Evolutionary conservation across 148 eudicot genomes (phyloP).

Genomic region (Nepenthes gracilis): DNA sequence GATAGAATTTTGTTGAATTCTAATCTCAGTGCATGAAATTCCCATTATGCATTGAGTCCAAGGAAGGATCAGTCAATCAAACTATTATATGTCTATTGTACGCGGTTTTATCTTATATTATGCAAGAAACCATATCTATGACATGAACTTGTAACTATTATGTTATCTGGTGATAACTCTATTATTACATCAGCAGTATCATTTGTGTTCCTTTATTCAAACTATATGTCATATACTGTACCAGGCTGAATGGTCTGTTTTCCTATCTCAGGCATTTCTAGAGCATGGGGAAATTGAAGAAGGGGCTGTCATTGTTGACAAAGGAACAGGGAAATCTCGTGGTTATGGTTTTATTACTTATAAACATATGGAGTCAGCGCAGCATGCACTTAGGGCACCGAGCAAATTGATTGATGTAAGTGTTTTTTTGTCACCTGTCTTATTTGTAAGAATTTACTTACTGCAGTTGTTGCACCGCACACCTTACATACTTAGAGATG

Average conservation of each 20-base stretch:
- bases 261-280: constrained; percentile 32
- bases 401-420: constrained; percentile 61
- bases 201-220: not conserved
- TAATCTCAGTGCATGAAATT: too few species aligned
- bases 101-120: too few species aligned
- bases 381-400: constrained; percentile 38
- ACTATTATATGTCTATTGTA: too few species aligned
- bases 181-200: too few species aligned
- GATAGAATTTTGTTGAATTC: not conserved
- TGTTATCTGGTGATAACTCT: too few species aligned
- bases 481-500: too few species aligned
- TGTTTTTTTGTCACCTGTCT: not conserved
- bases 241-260: not conserved
- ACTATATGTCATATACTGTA: not conserved
- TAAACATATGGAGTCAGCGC: constrained; percentile 52
- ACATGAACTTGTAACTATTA: too few species aligned
- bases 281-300: constrained; percentile 68
- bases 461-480: too few species aligned
- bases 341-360: constrained; percentile 67
- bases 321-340: constrained; percentile 53
- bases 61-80: too few species aligned
- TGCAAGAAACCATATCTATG: too few species aligned
- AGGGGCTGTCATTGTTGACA: constrained; percentile 63
- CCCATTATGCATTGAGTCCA: too few species aligned
- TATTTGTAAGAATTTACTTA: not conserved